These are phyloP conservation scores for Thermothelomyces thermophilus DNA, from an alignment of 2,329 filamentous ascomycete genomes.

Conservation along the genomic window DNA sequence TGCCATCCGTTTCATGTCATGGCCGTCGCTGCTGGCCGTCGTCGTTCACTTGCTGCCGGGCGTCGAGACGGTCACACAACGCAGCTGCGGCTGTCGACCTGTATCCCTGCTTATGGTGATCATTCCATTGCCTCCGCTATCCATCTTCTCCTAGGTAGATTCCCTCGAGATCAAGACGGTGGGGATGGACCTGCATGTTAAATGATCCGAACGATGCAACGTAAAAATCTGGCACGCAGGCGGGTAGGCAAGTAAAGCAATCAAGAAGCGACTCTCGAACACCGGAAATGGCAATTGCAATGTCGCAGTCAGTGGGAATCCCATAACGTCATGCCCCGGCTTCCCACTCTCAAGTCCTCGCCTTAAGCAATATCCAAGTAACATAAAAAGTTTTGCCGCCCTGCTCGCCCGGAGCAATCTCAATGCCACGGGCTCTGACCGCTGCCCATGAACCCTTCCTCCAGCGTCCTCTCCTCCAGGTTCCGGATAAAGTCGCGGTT, in stretches of 20 bases:
- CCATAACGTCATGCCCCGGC: not conserved
- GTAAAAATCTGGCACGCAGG: not conserved
- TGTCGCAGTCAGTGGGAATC: not conserved
- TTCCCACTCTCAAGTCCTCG: not conserved
- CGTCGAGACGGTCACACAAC: too few relatives aligned
- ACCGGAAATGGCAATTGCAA: not conserved
- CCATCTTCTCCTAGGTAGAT: too few relatives aligned
- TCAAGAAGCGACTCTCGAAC: not conserved
- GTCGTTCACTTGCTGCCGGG: too few relatives aligned
- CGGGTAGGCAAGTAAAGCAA: not conserved
- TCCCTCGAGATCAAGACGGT: too few relatives aligned
- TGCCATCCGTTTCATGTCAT: too few relatives aligned
- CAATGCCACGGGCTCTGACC: slow-evolving; percentile 64
- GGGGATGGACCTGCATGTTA: too few relatives aligned
- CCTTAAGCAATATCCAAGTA: slow-evolving; percentile 1
- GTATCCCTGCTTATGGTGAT: too few relatives aligned
- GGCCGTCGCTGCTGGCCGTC: too few relatives aligned
- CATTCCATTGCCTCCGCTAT: too few relatives aligned
- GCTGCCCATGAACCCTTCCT: slow-evolving; percentile 74
- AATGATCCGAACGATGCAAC: not conserved
- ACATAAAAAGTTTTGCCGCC: not conserved
- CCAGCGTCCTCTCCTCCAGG: slow-evolving; percentile 86
- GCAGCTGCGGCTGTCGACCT: too few relatives aligned
- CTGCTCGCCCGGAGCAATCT: slow-evolving; percentile 13
- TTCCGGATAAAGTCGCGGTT: slow-evolving; percentile 90